These are phyloP conservation scores for Adiantum capillusveneris DNA, from an alignment of 75 land plant species.

Conservation along the genomic window DNA sequence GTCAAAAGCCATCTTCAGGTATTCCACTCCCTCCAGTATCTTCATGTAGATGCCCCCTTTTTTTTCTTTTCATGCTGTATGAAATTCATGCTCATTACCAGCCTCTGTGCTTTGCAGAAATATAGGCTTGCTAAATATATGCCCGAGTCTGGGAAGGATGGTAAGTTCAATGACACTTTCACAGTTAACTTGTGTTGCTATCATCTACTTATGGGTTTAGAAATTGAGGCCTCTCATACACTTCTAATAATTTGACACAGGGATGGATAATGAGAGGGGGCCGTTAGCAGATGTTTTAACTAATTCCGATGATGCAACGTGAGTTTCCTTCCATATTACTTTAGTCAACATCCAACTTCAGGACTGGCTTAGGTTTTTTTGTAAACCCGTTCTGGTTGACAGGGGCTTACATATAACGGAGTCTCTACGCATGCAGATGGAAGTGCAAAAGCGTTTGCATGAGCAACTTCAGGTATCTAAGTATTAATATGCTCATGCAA, in stretches of 20 bases:
- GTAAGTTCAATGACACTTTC: constrained; percentile 28
- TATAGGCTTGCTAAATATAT: constrained; percentile 94
- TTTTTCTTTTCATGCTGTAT: not conserved
- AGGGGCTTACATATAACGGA: constrained; percentile 48
- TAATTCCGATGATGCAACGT: constrained; percentile 67
- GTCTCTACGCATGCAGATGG: constrained; percentile 53
- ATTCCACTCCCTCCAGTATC: not conserved
- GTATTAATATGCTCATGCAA: too few relatives aligned
- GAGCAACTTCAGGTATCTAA: constrained; percentile 49
- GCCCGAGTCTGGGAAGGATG: constrained; percentile 77
- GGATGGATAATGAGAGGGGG: too few relatives aligned
- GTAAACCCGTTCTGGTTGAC: not conserved
- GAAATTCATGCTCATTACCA: too few relatives aligned
- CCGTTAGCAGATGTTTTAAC: constrained; percentile 29
- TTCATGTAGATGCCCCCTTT: not conserved
- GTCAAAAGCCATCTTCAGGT: constrained; percentile 98
- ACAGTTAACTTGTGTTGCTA: not conserved
- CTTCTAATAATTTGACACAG: too few relatives aligned
- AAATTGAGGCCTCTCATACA: too few relatives aligned
- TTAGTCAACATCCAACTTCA: too few relatives aligned
- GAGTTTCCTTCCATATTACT: too few relatives aligned
- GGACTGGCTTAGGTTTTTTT: too few relatives aligned
- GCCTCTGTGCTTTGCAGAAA: constrained; percentile 43
- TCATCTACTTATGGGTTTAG: too few relatives aligned
- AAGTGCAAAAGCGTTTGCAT: constrained; percentile 47